Percentiles rank a stretch among this genome's conserved stretches.
Conservation (phyloP, 495 filamentous ascomycete species). For the Neurospora sp. region DNA sequence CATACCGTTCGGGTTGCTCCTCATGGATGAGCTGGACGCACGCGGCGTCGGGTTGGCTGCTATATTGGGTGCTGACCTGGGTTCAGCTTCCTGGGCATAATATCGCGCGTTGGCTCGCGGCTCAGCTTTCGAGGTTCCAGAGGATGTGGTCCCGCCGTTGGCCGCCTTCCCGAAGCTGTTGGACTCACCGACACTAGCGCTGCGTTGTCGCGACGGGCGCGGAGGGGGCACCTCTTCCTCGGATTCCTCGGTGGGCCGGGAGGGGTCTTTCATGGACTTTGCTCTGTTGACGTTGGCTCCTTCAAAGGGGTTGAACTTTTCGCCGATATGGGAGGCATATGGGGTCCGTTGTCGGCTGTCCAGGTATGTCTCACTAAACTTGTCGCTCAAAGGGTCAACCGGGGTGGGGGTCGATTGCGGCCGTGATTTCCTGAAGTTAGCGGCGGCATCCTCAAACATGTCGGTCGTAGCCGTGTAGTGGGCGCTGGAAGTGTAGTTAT, state of each 20-base stretch:
- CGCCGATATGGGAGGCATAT: constrained; percentile 59
- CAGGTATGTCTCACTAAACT: constrained; percentile 31
- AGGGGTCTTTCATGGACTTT: constrained; percentile 26
- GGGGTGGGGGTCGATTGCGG: constrained; percentile 6
- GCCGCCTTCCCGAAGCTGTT: constrained; percentile 12
- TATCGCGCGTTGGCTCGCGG: not conserved
- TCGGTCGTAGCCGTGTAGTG: constrained; percentile 10
- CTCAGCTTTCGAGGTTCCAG: not conserved
- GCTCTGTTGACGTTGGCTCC: constrained; percentile 26
- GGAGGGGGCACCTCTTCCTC: constrained; percentile 4
- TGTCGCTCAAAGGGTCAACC: constrained; percentile 31
- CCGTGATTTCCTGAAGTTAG: constrained; percentile 11
- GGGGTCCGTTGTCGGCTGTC: constrained; percentile 53
- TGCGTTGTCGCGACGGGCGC: constrained; percentile 17
- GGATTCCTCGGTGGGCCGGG: constrained; percentile 3
- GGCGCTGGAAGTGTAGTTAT: constrained; percentile 29
- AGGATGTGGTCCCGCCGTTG: constrained; percentile 3
- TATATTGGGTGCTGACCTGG: constrained; percentile 19
- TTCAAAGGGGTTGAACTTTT: constrained; percentile 51
- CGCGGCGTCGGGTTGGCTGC: not conserved
- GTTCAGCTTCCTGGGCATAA: constrained; percentile 6
- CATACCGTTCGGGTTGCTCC: constrained; percentile 16
- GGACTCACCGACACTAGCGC: constrained; percentile 19
- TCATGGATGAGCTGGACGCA: constrained; percentile 6
- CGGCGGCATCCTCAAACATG: constrained; percentile 29